Conservation (phyloP, 2,329 filamentous ascomycete genomes). For the Graphiopsis chlorocephala region DNA sequence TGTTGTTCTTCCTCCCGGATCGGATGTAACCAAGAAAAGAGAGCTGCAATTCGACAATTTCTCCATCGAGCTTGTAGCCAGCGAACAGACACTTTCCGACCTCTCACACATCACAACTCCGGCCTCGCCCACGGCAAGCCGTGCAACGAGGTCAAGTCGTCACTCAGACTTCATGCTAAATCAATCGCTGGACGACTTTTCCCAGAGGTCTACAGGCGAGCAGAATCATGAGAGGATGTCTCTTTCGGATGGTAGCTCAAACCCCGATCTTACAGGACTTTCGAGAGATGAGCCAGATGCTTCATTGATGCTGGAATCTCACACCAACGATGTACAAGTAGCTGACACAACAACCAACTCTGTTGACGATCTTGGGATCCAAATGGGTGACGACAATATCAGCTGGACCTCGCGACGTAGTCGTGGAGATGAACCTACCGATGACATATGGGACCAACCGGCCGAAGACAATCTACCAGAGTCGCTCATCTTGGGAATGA, state of each 20-base stretch:
- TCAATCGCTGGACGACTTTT: constrained; percentile 5
- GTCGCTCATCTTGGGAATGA: constrained; percentile 25
- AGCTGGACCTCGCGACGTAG: constrained; percentile 36
- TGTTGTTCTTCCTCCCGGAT: constrained; percentile 1
- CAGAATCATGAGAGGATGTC: not conserved
- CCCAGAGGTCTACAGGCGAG: not conserved
- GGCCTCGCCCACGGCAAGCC: constrained; percentile 16
- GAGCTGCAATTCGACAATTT: constrained; percentile 26
- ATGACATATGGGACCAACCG: constrained; percentile 34
- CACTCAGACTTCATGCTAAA: constrained; percentile 7
- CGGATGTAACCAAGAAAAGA: constrained; percentile 13
- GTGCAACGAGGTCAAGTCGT: constrained; percentile 13
- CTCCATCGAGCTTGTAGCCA: constrained; percentile 29
- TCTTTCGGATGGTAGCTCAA: not conserved
- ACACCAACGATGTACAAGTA: not conserved
- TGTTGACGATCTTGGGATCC: constrained; percentile 29
- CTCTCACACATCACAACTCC: constrained; percentile 23
- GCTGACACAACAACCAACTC: not conserved
- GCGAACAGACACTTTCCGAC: constrained; percentile 22
- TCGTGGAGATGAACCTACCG: constrained; percentile 23
- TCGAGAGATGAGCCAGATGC: not conserved
- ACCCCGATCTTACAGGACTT: not conserved
- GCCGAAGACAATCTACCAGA: constrained; percentile 32
- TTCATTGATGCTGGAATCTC: not conserved
- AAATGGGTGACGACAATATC: constrained; percentile 37